Evolutionary conservation across 2,329 filamentous ascomycete genomes (phyloP).

Genomic region (Phialophora chinensis): DNA sequence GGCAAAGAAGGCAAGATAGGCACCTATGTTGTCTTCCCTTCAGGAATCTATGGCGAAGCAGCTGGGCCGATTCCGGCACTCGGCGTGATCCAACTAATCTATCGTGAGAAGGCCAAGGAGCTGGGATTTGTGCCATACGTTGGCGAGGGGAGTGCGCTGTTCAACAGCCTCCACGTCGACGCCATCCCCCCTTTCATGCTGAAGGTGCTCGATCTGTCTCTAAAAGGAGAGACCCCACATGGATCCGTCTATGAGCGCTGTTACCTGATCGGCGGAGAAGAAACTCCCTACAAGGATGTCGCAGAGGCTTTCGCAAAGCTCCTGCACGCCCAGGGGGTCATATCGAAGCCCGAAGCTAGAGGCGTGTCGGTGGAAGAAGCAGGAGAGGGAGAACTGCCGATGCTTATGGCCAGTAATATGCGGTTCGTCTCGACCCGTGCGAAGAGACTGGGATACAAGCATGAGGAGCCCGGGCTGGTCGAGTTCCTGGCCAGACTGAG

Average conservation of each 20-base stretch:
- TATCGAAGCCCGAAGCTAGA: constrained; percentile 15
- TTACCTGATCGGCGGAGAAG: constrained; percentile 22
- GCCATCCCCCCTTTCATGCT: constrained; percentile 27
- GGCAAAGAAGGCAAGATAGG: constrained; percentile 26
- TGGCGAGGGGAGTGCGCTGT: constrained; percentile 28
- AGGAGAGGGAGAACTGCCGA: constrained; percentile 26
- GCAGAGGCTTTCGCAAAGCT: constrained; percentile 20
- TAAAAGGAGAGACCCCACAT: constrained; percentile 14
- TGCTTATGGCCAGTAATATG: constrained; percentile 28
- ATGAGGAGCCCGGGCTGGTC: constrained; percentile 22
- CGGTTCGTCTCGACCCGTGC: constrained; percentile 18
- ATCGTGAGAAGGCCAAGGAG: constrained; percentile 26
- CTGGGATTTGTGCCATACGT: constrained; percentile 29
- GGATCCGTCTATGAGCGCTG: constrained; percentile 27
- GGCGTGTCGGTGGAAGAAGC: constrained; percentile 22
- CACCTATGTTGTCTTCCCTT: constrained; percentile 29
- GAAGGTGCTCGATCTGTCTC: constrained; percentile 17
- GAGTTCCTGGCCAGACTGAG: constrained; percentile 16
- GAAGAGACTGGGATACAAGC: constrained; percentile 23
- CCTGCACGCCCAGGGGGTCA: constrained; percentile 19
- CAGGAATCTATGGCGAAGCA: constrained; percentile 26
- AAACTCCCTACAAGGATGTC: constrained; percentile 13
- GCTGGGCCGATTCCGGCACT: constrained; percentile 26
- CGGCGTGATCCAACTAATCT: constrained; percentile 27
- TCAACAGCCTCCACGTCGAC: constrained; percentile 28